Percentiles rank a stretch among this genome's conserved stretches.
phyloP scores from a whole-genome alignment of 2,329 filamentous ascomycete genomes.

The Boeremia lycopersici region DNA sequence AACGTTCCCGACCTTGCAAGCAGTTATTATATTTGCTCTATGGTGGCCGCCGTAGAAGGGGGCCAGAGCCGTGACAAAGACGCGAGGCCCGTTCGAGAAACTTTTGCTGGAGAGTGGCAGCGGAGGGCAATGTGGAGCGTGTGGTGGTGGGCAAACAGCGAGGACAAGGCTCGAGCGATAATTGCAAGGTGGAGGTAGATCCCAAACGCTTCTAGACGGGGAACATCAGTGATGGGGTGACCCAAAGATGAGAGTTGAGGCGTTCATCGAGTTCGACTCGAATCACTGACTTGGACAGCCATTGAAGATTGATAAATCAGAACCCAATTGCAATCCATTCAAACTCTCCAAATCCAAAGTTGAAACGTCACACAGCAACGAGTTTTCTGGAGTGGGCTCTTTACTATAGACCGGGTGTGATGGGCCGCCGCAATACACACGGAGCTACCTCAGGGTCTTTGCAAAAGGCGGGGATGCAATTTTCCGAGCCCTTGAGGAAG shows the following conservation, averaged over 20 bases:
- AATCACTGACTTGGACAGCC: too few relatives aligned
- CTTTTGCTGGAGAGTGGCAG: conserved; percentile 21
- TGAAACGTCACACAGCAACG: background rate
- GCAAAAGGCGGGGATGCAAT: background rate
- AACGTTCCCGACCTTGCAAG: background rate
- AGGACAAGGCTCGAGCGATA: conserved; percentile 30
- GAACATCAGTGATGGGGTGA: background rate
- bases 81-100: background rate
- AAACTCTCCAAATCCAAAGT: background rate
- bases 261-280: too few relatives aligned
- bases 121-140: conserved; percentile 22
- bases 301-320: too few relatives aligned
- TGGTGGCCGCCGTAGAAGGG: background rate
- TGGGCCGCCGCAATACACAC: background rate
- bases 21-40: background rate
- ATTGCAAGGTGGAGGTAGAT: conserved; percentile 27
- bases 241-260: background rate
- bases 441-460: background rate
- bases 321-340: background rate
- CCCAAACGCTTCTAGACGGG: background rate
- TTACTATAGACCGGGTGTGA: background rate
- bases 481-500: background rate
- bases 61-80: background rate
- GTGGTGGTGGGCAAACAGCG: conserved; percentile 37
- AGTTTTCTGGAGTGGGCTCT: background rate